These are phyloP conservation scores for Cercospora zeae-maydis DNA, from an alignment of 2,329 filamentous ascomycete species.

Conservation along the genomic window DNA sequence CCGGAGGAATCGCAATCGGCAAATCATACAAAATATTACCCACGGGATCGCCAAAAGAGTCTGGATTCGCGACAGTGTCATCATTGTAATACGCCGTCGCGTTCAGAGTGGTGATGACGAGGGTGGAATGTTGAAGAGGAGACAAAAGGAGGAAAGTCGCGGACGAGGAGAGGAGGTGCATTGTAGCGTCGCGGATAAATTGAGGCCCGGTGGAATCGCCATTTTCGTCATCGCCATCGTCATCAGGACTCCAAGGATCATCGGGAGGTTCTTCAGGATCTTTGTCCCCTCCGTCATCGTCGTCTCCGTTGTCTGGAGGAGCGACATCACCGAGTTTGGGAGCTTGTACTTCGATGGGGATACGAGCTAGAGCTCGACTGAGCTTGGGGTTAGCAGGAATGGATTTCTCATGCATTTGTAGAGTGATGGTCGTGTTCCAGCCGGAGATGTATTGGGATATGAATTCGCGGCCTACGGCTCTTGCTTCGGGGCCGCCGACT, in stretches of 20 bases:
- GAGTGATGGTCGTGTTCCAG: conserved; percentile 73
- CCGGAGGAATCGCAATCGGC: conserved; percentile 71
- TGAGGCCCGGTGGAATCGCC: conserved; percentile 49
- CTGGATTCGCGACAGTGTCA: conserved; percentile 34
- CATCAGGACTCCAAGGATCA: conserved; percentile 33
- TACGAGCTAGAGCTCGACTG: conserved; percentile 66
- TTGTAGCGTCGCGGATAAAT: conserved; percentile 80
- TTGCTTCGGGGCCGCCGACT: conserved; percentile 59
- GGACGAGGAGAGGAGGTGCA: conserved; percentile 83
- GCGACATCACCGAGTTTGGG: conserved; percentile 63
- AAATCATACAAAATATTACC: conserved; percentile 72
- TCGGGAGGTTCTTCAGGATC: conserved; percentile 25
- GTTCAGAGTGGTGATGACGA: conserved; percentile 76
- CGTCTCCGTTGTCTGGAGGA: conserved; percentile 25
- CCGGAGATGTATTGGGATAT: conserved; percentile 86
- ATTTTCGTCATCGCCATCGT: conserved; percentile 43
- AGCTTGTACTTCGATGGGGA: conserved; percentile 68
- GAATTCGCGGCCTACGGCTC: conserved; percentile 63
- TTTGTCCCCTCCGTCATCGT: conserved; percentile 23
- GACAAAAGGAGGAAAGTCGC: conserved; percentile 81
- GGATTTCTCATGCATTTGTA: conserved; percentile 66
- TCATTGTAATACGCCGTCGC: conserved; percentile 77
- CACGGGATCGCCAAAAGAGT: conserved; percentile 39
- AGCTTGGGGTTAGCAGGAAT: conserved; percentile 71
- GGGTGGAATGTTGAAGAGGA: conserved; percentile 66